Percentiles rank a stretch among this genome's conserved stretches.
Evolutionary conservation across 106 monocot genomes (phyloP).

Genomic region (Chionographis japonica): DNA sequence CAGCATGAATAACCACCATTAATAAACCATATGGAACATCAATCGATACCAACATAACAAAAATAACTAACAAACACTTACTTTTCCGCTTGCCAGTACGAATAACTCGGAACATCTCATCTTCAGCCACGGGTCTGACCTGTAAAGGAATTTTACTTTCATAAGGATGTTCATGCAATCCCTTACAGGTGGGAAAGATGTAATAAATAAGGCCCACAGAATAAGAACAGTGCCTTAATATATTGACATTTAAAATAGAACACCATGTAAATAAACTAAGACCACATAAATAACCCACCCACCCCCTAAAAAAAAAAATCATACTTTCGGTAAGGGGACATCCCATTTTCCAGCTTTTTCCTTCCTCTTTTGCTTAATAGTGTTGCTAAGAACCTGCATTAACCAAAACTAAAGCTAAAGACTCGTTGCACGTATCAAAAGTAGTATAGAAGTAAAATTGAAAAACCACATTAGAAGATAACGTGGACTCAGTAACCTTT

Average conservation of each 20-base stretch:
- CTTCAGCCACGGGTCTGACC: conserved; percentile 97
- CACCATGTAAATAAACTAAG: background rate
- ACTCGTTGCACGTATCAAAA: background rate
- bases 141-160: conserved; percentile 14
- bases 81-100: conserved; percentile 92
- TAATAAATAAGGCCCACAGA: too few relatives aligned
- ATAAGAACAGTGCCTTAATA: too few relatives aligned
- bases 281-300: background rate
- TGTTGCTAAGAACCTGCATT: conserved; percentile 45
- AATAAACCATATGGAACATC: too few relatives aligned
- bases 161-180: background rate
- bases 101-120: conserved; percentile 89
- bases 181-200: too few relatives aligned
- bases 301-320: background rate
- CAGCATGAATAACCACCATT: too few relatives aligned
- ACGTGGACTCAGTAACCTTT: conserved; percentile 40
- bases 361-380: conserved; percentile 51
- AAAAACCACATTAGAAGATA: background rate
- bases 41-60: too few relatives aligned
- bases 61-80: conserved; percentile 19
- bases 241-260: too few relatives aligned
- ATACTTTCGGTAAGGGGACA: conserved; percentile 37
- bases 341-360: conserved; percentile 63
- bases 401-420: conserved; percentile 1
- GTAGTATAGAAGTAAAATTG: background rate